Conservation (phyloP, 2,329 filamentous ascomycete species). For the Thielaviopsis cerberus region DNA sequence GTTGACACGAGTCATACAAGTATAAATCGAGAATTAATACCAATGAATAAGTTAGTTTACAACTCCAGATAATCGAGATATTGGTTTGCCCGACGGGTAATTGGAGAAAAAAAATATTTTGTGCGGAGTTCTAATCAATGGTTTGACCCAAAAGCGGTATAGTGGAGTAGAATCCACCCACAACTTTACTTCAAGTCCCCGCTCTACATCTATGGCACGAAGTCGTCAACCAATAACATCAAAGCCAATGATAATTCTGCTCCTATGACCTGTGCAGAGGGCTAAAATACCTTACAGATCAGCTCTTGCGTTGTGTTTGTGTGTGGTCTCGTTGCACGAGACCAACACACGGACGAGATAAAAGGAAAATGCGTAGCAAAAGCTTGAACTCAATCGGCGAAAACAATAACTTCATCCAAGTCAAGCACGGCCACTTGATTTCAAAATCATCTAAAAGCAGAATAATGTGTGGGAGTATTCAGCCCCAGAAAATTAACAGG, state of each 20-base stretch:
- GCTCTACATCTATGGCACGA: not conserved
- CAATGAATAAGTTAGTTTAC: not conserved
- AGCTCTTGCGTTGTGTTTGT: not conserved
- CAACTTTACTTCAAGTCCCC: not conserved
- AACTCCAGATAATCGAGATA: not conserved
- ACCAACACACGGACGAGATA: not conserved
- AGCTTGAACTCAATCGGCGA: too few relatives aligned
- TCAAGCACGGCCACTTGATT: too few relatives aligned
- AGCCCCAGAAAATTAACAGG: too few relatives aligned
- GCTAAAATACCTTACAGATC: not conserved
- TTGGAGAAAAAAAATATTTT: not conserved
- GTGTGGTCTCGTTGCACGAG: not conserved
- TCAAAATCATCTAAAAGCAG: too few relatives aligned
- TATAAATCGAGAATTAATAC: not conserved
- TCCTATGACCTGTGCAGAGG: not conserved
- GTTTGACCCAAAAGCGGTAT: not conserved
- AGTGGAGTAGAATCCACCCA: not conserved
- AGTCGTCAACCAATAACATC: too few relatives aligned
- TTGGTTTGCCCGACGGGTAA: not conserved
- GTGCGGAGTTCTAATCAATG: not conserved
- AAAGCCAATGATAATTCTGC: too few relatives aligned
- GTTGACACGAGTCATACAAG: too few relatives aligned
- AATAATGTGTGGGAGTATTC: too few relatives aligned
- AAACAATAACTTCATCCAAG: too few relatives aligned
- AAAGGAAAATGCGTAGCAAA: not conserved